Base-by-base conservation (phyloP, 768 basidiomycete species). In the Lactarius quietus region DNA sequence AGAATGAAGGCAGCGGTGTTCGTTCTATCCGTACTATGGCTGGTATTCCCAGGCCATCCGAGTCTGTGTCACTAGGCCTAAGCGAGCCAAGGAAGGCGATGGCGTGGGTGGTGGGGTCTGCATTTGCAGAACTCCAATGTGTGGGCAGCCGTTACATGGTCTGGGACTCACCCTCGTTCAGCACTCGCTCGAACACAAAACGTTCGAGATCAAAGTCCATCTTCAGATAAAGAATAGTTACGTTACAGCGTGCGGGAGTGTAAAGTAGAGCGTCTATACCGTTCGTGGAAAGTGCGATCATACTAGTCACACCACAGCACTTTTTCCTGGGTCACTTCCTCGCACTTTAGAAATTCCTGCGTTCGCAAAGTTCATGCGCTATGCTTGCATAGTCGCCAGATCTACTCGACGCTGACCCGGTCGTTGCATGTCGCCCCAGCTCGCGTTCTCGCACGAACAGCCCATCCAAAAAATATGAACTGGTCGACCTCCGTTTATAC, bases 11-110 rank as follows among this genome's bases (percentile, higher is more conserved):
- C 63, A 95, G 79, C 2, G 89, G 82, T 0, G 88, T 88, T 73
- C 87, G 92, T 73, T 93, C 90, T 43, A 95, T 77, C 41, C 87
- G 84, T n/a, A 95, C 71, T 67, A 95, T 87, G 3, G 89, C 86
- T 36, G 79, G n/a, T 23, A 52, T n/a, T 15, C 6, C 51, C 41
- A 64, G 53, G 18, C 20, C 53, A 38, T 61, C 51, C 26, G 45
- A 28, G 9, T 52, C 45, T 17, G 53, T 26, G 14, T 52, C 53
- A 41, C 38, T 53, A 5, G 52, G 41, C 9, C 31, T 54, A 29
- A 60, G 33, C 35, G 59, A 48, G 38, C 69, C 69, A 3, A 70
- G 69, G 20, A 70, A 20, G 33, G 35, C 26, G 36, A 64, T 58
- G 39, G 41, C 54, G 26, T 63, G 67, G 12, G 64, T 45, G 53